Evolutionary conservation across 306 rosid genomes (phyloP), one percentile per base, ranked within the genome.

Genomic region (Prosopis cineraria): DNA sequence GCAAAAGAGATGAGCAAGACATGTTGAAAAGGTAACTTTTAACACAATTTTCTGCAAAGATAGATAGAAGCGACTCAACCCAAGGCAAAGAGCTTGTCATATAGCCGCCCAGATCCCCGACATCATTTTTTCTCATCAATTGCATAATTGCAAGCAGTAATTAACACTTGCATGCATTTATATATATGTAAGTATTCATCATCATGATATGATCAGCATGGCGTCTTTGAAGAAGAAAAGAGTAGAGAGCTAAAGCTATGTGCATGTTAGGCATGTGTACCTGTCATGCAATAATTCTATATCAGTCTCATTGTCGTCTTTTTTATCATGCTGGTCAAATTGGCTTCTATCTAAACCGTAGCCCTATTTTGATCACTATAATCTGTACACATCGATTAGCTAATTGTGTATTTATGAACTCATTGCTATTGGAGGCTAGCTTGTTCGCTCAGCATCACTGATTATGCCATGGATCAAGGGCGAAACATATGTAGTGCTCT

Each of bases 41-140:
- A 74, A 64, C 67, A 60, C 29, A 50, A 58, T 74, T 63, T 79
- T 34, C 68, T 82, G 81, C 68, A 84, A 80, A 82, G 41, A 77
- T 56, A 62, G 79, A 83, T 50, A 16, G 20, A 50, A 50, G 25
- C 77, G 65, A 68, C 79, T 59, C 68, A 56, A 48, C 45, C 79
- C 37, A 74, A 50, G 56, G 56, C 25, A 19, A 68, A 70, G 84
- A 78, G 72, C 45, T 82, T 87, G 92, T 84, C 93, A 87, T 83
- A 84, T 88, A 82, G 97, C 73, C n/a, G n/a, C 86, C 68, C 66
- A 25, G 76, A 66, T 84, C 44, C 84, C 93, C 90, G 89, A 93
- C 98, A 91, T 60, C 16, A 29, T 83, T 84, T 80, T 81, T 81
- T n/a, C n/a, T n/a, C n/a, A n/a, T 13, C 52, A 45, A 4, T 45